phyloP scores from a whole-genome alignment of 2,329 filamentous ascomycete species.

The Talaromyces sp. region DNA sequence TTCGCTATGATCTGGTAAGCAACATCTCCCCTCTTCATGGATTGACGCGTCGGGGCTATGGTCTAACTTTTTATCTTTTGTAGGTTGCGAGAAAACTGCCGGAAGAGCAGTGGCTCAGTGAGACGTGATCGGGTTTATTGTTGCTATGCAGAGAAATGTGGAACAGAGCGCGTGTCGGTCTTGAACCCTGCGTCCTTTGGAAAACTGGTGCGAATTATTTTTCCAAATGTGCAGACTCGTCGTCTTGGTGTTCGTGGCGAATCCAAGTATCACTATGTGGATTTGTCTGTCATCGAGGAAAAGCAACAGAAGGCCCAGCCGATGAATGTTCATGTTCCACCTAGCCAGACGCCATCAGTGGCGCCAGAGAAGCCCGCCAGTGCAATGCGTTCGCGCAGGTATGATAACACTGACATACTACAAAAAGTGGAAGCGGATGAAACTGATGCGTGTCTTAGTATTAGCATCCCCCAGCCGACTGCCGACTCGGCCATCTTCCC shows the following conservation, averaged over 20 bases:
- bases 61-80: constrained; percentile 9
- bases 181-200: constrained; percentile 97
- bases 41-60: neutral
- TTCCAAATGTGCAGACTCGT: constrained; percentile 90
- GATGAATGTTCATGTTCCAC: constrained; percentile 29
- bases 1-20: constrained; percentile 56
- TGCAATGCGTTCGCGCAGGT: constrained; percentile 36
- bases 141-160: constrained; percentile 90
- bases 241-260: constrained; percentile 90
- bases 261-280: constrained; percentile 93
- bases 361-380: constrained; percentile 29
- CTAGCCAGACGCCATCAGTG: constrained; percentile 22
- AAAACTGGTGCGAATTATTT: constrained; percentile 93
- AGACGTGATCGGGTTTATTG: constrained; percentile 92
- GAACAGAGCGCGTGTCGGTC: constrained; percentile 89
- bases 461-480: constrained; percentile 37
- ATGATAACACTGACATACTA: constrained; percentile 9
- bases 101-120: constrained; percentile 65
- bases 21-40: neutral
- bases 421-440: constrained; percentile 8
- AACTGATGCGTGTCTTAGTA: constrained; percentile 21
- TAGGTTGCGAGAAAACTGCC: constrained; percentile 53
- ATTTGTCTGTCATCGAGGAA: constrained; percentile 51
- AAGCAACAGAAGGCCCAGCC: constrained; percentile 40
- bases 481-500: constrained; percentile 44